Percentiles rank a stretch among this genome's conserved stretches.
These are phyloP conservation scores for Pythium dissimile DNA, from an alignment of 352 stramenopile species.

Conservation along the genomic window DNA sequence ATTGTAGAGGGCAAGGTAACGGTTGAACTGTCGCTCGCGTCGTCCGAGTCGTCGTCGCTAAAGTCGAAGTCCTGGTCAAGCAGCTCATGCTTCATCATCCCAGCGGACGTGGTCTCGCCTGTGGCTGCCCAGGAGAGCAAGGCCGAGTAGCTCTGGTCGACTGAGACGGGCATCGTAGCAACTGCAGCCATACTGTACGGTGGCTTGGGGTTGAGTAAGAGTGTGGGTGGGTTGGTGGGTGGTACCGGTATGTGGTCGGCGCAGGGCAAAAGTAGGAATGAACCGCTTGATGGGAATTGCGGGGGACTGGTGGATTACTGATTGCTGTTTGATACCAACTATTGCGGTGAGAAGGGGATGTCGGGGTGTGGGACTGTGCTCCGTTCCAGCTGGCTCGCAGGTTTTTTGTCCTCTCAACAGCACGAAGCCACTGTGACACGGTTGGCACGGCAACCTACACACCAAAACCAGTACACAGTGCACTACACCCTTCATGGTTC, in stretches of 20 bases:
- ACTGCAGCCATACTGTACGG: not conserved
- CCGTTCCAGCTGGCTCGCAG: too few species aligned
- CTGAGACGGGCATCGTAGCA: not conserved
- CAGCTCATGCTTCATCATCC: conserved; percentile 10
- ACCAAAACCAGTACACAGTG: not conserved
- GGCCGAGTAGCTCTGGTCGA: not conserved
- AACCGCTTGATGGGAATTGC: not conserved
- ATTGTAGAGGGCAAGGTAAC: not conserved
- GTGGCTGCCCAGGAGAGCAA: not conserved
- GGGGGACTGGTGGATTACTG: not conserved
- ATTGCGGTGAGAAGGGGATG: too few species aligned
- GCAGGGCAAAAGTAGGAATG: conserved; percentile 3
- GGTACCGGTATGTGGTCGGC: not conserved
- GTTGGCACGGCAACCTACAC: too few species aligned
- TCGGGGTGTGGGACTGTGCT: too few species aligned
- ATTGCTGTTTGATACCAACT: not conserved
- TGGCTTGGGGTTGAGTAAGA: too few species aligned
- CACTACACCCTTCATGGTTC: too few species aligned
- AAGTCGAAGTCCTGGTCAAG: conserved; percentile 13
- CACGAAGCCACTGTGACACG: not conserved
- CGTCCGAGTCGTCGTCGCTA: conserved; percentile 5
- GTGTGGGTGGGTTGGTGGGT: not conserved
- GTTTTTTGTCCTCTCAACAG: too few species aligned
- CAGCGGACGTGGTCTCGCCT: not conserved
- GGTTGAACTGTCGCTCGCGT: not conserved